Conservation (phyloP, 345 rosid genomes). For the Camelina sativa region DNA sequence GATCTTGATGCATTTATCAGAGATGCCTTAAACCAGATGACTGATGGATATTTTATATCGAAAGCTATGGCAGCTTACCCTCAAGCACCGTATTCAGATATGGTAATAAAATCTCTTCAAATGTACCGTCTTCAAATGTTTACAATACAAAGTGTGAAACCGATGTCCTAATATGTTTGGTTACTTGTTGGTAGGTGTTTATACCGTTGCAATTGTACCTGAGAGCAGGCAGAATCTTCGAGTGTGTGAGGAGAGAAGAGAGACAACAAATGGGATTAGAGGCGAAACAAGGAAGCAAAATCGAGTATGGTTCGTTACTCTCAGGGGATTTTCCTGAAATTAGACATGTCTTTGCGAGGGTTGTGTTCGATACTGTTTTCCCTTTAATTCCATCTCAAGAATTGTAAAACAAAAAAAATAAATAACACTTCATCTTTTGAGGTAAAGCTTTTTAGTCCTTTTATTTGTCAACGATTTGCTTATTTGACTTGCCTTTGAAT, state of each 20-base stretch:
- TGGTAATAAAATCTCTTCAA: slow-evolving; percentile 49
- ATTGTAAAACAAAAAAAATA: neutral
- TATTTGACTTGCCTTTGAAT: too few relatives aligned
- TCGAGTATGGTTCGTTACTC: slow-evolving; percentile 60
- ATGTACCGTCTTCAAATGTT: neutral
- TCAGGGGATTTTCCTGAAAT: slow-evolving; percentile 59
- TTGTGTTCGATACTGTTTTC: slow-evolving; percentile 81
- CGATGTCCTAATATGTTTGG: neutral
- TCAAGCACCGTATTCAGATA: slow-evolving; percentile 78
- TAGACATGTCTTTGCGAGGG: slow-evolving; percentile 78
- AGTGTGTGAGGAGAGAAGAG: slow-evolving; percentile 56
- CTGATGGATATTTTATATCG: slow-evolving; percentile 67
- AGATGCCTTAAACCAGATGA: slow-evolving; percentile 58
- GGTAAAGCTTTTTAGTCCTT: too few relatives aligned
- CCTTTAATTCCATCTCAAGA: slow-evolving; percentile 47
- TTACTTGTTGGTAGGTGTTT: slow-evolving; percentile 55
- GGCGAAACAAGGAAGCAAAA: slow-evolving; percentile 60
- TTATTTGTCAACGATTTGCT: too few relatives aligned
- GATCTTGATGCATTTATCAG: slow-evolving; percentile 66
- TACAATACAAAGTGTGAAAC: neutral
- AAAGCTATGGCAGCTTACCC: slow-evolving; percentile 65
- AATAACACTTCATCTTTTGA: neutral
- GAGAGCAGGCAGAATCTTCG: slow-evolving; percentile 57
- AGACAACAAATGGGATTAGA: slow-evolving; percentile 44
- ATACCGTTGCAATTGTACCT: slow-evolving; percentile 57